Conservation (phyloP, 331 rosid species). For the Dryas integrifolia region DNA sequence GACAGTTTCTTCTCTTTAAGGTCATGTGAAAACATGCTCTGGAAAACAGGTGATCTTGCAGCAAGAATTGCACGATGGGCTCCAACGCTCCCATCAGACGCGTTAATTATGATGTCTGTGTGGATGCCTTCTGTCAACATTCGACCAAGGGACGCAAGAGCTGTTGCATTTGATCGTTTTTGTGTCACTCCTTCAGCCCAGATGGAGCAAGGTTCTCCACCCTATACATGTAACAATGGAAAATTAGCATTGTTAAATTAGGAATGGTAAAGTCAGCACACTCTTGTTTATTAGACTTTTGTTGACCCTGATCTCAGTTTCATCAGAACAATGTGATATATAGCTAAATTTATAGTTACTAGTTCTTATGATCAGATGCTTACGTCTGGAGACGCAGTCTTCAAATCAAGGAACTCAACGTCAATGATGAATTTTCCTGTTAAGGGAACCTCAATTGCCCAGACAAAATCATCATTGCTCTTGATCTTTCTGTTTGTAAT, state of each 20-base stretch:
- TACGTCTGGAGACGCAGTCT: conserved; percentile 60
- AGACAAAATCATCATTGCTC: conserved; percentile 78
- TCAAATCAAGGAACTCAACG: conserved; percentile 88
- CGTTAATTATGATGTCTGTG: conserved; percentile 75
- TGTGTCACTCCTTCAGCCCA: conserved; percentile 62
- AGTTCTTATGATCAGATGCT: not conserved
- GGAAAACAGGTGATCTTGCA: conserved; percentile 76
- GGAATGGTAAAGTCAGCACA: conserved; percentile 10
- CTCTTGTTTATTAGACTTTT: not conserved
- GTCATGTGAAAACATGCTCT: conserved; percentile 85
- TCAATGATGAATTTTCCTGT: conserved; percentile 88
- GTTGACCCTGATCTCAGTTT: not conserved
- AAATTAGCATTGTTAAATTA: conserved; percentile 11
- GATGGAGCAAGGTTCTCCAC: conserved; percentile 77
- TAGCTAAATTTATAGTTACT: not conserved
- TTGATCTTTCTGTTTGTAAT: conserved; percentile 68
- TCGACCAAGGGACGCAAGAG: conserved; percentile 59
- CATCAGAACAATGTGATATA: not conserved
- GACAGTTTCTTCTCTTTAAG: conserved; percentile 82
- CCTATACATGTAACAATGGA: conserved; percentile 33
- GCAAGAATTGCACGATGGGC: conserved; percentile 91
- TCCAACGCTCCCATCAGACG: conserved; percentile 73
- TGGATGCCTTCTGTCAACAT: conserved; percentile 82
- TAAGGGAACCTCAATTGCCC: conserved; percentile 82
- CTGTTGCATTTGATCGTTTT: conserved; percentile 57